These are phyloP conservation scores for Malbranchea zuffiana DNA, from an alignment of 2,329 filamentous ascomycete species.

Conservation along the genomic window DNA sequence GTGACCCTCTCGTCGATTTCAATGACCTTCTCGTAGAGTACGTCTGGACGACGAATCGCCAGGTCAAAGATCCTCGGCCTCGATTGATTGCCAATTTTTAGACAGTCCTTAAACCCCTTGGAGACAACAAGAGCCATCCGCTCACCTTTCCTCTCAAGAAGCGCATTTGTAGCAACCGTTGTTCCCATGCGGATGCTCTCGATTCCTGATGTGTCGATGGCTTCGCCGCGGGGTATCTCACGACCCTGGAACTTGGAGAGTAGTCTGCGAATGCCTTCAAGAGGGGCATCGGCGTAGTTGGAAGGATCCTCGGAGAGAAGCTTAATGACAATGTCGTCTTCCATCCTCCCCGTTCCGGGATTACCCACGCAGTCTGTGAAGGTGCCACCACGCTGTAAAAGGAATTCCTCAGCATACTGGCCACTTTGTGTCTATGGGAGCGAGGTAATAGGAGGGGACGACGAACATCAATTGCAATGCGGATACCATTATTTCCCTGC, in stretches of 20 bases:
- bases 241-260: slow-evolving; percentile 64
- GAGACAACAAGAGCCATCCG: slow-evolving; percentile 79
- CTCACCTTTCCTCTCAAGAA: slow-evolving; percentile 84
- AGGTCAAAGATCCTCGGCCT: slow-evolving; percentile 85
- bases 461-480: slow-evolving; percentile 30
- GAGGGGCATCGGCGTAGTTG: slow-evolving; percentile 82
- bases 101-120: slow-evolving; percentile 75
- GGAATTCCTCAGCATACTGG: slow-evolving; percentile 6
- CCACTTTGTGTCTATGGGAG: slow-evolving; percentile 6
- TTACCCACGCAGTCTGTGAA: slow-evolving; percentile 91
- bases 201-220: slow-evolving; percentile 71
- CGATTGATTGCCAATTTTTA: slow-evolving; percentile 83
- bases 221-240: slow-evolving; percentile 67
- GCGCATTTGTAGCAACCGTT: slow-evolving; percentile 83
- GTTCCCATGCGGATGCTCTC: slow-evolving; percentile 94
- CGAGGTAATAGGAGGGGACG: background rate
- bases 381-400: slow-evolving; percentile 61
- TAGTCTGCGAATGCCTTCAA: slow-evolving; percentile 81
- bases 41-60: slow-evolving; percentile 74
- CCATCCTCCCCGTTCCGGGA: slow-evolving; percentile 54
- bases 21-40: slow-evolving; percentile 74
- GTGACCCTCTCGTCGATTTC: slow-evolving; percentile 87
- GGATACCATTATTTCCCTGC: slow-evolving; percentile 20
- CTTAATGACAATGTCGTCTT: slow-evolving; percentile 73
- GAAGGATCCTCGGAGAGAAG: slow-evolving; percentile 79